phyloP scores from a whole-genome alignment of 2,329 filamentous ascomycete species.

The Exophiala bonariae region DNA sequence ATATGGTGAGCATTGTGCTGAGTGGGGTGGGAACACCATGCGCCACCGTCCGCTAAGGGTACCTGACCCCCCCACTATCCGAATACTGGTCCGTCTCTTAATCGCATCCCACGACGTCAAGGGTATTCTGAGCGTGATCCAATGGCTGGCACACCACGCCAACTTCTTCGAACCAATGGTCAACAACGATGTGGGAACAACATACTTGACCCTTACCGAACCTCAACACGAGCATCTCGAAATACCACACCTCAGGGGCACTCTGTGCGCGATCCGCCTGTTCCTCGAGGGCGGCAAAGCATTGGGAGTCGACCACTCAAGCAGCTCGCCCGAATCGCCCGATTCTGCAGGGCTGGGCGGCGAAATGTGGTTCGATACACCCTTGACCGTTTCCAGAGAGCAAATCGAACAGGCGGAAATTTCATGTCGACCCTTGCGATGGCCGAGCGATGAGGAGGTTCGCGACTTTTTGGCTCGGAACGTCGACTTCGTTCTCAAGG shows the following conservation, averaged over 20 bases:
- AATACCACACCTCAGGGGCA: constrained; percentile 5
- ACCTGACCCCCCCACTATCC: constrained; percentile 16
- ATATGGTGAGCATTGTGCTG: constrained; percentile 9
- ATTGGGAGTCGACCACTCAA: too few species aligned
- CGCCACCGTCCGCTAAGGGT: constrained; percentile 7
- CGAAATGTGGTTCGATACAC: constrained; percentile 9
- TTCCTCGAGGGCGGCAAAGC: constrained; percentile 14
- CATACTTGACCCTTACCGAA: not conserved
- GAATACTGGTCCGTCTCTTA: constrained; percentile 18
- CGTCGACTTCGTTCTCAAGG: not conserved
- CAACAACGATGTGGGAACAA: constrained; percentile 3
- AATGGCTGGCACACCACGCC: constrained; percentile 30
- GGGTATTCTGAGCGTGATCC: constrained; percentile 24
- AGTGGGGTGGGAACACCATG: not conserved
- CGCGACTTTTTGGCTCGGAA: constrained; percentile 4
- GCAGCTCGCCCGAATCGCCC: not conserved
- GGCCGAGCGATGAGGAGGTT: constrained; percentile 23
- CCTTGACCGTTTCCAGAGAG: constrained; percentile 1
- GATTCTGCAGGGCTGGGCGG: too few species aligned
- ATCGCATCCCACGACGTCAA: constrained; percentile 12
- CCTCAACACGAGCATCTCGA: not conserved
- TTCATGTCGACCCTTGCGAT: constrained; percentile 13
- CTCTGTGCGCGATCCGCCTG: constrained; percentile 15
- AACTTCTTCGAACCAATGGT: constrained; percentile 25
- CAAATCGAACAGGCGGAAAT: constrained; percentile 8